phyloP scores from a whole-genome alignment of 169 alveolate species.

The Plasmodium billcollinsi region DNA sequence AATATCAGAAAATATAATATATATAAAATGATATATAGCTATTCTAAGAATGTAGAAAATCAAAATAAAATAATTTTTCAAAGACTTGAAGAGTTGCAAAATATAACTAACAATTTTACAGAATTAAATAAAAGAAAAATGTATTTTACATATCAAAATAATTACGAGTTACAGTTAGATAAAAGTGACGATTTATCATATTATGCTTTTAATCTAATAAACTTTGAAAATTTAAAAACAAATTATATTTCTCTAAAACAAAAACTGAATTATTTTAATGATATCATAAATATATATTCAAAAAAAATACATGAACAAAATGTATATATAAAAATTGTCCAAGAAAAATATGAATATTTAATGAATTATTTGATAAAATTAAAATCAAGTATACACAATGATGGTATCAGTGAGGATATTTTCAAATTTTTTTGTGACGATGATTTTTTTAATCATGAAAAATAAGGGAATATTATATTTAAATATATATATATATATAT shows the following conservation, averaged over 20 bases:
- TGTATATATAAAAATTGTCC: slow-evolving; percentile 19
- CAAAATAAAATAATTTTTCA: slow-evolving; percentile 16
- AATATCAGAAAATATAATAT: slow-evolving; percentile 41
- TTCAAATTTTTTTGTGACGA: slow-evolving; percentile 30
- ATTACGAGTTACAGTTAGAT: neutral
- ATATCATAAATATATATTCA: slow-evolving; percentile 21
- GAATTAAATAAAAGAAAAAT: neutral
- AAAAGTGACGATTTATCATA: neutral
- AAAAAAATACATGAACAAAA: slow-evolving; percentile 27
- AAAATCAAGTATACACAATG: slow-evolving; percentile 21
- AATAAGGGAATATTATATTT: neutral
- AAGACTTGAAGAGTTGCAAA: slow-evolving; percentile 23
- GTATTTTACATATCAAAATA: neutral
- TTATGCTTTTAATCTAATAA: slow-evolving; percentile 14
- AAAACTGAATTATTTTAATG: slow-evolving; percentile 27
- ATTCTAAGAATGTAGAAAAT: slow-evolving; percentile 39
- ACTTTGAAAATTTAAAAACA: slow-evolving; percentile 16
- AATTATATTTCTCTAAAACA: slow-evolving; percentile 14
- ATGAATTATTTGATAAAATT: slow-evolving; percentile 36
- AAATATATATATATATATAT: neutral
- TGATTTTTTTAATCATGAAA: slow-evolving; percentile 31
- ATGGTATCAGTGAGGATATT: slow-evolving; percentile 3
- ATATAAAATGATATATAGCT: slow-evolving; percentile 35
- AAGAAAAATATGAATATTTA: slow-evolving; percentile 31
- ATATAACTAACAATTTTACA: slow-evolving; percentile 1